phyloP scores from a whole-genome alignment of 176 grass and related monocot species.

The Oryza officinalis region DNA sequence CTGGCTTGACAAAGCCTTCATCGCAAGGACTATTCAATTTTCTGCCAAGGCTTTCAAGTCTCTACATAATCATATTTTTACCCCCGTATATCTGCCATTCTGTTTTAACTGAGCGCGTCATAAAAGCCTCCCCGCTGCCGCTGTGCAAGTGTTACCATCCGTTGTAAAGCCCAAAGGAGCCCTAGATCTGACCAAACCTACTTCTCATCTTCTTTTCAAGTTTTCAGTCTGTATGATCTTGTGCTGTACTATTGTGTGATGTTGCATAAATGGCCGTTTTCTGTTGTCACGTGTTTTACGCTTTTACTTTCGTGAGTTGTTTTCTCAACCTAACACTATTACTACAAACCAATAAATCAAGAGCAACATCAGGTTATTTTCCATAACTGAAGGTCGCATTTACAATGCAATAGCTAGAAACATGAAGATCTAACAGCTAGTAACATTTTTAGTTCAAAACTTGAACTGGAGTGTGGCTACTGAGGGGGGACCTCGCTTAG shows the following conservation, averaged over 20 bases:
- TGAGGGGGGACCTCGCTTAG: not conserved
- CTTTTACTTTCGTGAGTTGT: not conserved
- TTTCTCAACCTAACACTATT: not conserved
- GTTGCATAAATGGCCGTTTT: conserved; percentile 4
- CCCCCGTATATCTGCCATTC: conserved; percentile 17
- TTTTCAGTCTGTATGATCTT: conserved; percentile 11
- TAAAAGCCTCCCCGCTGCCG: not conserved
- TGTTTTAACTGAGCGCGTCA: conserved; percentile 8
- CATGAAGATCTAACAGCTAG: not conserved
- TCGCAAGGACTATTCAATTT: not conserved
- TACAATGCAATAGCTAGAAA: not conserved
- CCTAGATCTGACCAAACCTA: conserved; percentile 42
- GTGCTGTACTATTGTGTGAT: conserved; percentile 22
- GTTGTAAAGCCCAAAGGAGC: conserved; percentile 50
- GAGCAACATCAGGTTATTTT: not conserved
- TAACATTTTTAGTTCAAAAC: not conserved
- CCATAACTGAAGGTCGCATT: not conserved
- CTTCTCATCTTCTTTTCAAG: conserved; percentile 5
- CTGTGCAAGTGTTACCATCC: conserved; percentile 13
- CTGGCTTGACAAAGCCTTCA: conserved; percentile 50
- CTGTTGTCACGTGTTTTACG: not conserved
- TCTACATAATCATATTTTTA: conserved; percentile 35
- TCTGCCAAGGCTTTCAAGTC: not conserved
- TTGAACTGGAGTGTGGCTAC: not conserved
- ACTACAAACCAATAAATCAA: not conserved